A percentile compares a stretch with the other conserved stretches of the same genome.
phyloP scores from a whole-genome alignment of 176 grass and related monocot genomes.

The Melocanna baccifera region DNA sequence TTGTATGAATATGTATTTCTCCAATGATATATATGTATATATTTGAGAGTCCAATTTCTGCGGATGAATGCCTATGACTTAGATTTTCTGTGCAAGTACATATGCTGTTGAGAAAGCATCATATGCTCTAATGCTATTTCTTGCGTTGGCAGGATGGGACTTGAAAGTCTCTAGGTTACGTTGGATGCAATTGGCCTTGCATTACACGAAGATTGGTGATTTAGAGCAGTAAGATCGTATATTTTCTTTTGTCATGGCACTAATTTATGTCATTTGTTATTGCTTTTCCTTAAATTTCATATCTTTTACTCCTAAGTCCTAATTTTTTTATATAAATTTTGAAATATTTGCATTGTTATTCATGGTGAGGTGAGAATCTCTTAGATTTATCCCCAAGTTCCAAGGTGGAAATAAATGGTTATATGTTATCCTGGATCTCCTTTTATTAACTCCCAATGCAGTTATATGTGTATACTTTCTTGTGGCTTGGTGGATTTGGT shows the following conservation, averaged over 20 bases:
- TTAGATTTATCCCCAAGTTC: background rate
- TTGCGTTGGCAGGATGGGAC: conserved; percentile 81
- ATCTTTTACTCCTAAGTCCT: background rate
- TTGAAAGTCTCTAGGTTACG: conserved; percentile 77
- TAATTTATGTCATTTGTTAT: conserved; percentile 18
- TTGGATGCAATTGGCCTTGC: conserved; percentile 82
- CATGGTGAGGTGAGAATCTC: conserved; percentile 4
- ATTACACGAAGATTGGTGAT: conserved; percentile 63
- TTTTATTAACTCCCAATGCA: background rate
- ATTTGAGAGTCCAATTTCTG: background rate
- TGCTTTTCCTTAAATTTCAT: conserved; percentile 12
- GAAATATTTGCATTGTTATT: conserved; percentile 4
- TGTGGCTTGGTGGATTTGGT: too few species aligned
- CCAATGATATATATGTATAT: conserved; percentile 5
- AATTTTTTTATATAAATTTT: conserved; percentile 8
- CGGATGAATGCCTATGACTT: conserved; percentile 5
- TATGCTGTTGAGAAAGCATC: background rate
- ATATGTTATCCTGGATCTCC: background rate
- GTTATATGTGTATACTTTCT: background rate
- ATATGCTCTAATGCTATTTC: conserved; percentile 28
- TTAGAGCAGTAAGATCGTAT: conserved; percentile 83
- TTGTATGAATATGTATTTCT: conserved; percentile 17
- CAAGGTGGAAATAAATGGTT: conserved; percentile 6
- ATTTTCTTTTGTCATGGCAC: background rate
- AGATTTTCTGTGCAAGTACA: conserved; percentile 5